phyloP scores from a whole-genome alignment of 768 basidiomycete species.

The Lactifluus subvellereus region DNA sequence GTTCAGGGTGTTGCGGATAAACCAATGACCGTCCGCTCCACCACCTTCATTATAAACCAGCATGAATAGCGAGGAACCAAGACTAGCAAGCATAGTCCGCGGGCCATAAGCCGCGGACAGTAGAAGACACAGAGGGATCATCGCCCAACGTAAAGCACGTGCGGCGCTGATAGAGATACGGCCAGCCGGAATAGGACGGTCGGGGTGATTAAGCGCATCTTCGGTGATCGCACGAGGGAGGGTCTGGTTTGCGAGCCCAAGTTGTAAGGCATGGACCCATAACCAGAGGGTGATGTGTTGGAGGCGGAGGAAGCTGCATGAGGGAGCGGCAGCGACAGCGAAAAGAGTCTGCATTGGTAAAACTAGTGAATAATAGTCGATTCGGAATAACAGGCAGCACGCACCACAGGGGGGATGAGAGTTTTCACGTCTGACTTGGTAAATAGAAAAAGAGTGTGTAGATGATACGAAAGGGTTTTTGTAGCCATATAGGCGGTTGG shows the following conservation, averaged over 20 bases:
- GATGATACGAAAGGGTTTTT: neutral
- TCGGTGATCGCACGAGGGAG: slow-evolving; percentile 25
- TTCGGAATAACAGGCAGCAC: neutral
- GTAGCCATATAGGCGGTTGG: neutral
- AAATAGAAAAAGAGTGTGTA: slow-evolving; percentile 27
- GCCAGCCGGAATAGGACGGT: slow-evolving; percentile 32
- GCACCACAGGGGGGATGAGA: slow-evolving; percentile 27
- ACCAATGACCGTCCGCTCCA: slow-evolving; percentile 29
- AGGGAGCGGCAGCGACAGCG: slow-evolving; percentile 21
- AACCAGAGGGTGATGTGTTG: slow-evolving; percentile 27
- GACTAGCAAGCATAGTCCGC: slow-evolving; percentile 14
- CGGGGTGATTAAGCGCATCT: slow-evolving; percentile 31
- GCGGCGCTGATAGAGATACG: slow-evolving; percentile 27
- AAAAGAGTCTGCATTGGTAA: slow-evolving; percentile 15
- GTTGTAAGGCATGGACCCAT: slow-evolving; percentile 32
- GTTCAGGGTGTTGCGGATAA: slow-evolving; percentile 34
- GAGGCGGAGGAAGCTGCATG: slow-evolving; percentile 11
- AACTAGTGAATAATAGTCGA: neutral
- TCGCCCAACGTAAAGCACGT: slow-evolving; percentile 28
- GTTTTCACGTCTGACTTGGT: slow-evolving; percentile 28
- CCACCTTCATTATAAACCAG: slow-evolving; percentile 29
- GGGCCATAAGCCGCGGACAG: slow-evolving; percentile 26
- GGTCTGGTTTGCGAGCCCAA: slow-evolving; percentile 32
- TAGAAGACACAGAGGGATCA: slow-evolving; percentile 26
- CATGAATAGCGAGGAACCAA: slow-evolving; percentile 23